These are phyloP conservation scores for Russula virescens DNA, from an alignment of 768 basidiomycete species.

Conservation along the genomic window DNA sequence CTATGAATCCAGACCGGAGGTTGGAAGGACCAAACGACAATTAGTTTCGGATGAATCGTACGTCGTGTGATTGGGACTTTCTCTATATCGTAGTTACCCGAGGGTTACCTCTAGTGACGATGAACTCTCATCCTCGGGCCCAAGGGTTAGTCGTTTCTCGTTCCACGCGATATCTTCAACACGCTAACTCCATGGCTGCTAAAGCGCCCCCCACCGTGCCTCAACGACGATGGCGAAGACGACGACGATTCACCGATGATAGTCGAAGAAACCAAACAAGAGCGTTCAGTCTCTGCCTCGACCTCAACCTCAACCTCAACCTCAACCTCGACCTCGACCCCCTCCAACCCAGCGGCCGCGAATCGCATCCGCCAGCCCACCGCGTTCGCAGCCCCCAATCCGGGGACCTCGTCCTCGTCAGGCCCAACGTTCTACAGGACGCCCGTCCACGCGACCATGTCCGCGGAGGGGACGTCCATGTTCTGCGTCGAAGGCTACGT, in stretches of 20 bases:
- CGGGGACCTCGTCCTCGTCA: background rate
- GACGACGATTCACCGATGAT: background rate
- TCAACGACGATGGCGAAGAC: slow-evolving; percentile 2
- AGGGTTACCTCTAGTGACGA: background rate
- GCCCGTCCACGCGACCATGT: slow-evolving; percentile 2
- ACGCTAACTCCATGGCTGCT: background rate
- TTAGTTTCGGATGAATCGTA: slow-evolving; percentile 22
- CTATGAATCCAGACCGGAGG: slow-evolving; percentile 20
- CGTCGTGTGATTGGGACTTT: background rate
- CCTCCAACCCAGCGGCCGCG: background rate
- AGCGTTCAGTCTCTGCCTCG: background rate
- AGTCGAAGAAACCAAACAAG: background rate
- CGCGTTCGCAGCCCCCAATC: slow-evolving; percentile 3
- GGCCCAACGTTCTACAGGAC: slow-evolving; percentile 4
- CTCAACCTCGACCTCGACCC: background rate
- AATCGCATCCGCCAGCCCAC: slow-evolving; percentile 16
- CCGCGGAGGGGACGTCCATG: slow-evolving; percentile 16
- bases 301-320: background rate
- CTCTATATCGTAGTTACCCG: too few relatives aligned
- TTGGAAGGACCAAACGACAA: slow-evolving; percentile 11
- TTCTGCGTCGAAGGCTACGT: slow-evolving; percentile 22
- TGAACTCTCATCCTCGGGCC: background rate
- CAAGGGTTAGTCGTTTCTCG: background rate
- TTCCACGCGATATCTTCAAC: background rate
- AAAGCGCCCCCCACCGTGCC: slow-evolving; percentile 1